Evolutionary conservation across 495 filamentous ascomycete genomes (phyloP), one percentile per base, ranked within the genome.

Genomic region (Trypethelium eluteriae): DNA sequence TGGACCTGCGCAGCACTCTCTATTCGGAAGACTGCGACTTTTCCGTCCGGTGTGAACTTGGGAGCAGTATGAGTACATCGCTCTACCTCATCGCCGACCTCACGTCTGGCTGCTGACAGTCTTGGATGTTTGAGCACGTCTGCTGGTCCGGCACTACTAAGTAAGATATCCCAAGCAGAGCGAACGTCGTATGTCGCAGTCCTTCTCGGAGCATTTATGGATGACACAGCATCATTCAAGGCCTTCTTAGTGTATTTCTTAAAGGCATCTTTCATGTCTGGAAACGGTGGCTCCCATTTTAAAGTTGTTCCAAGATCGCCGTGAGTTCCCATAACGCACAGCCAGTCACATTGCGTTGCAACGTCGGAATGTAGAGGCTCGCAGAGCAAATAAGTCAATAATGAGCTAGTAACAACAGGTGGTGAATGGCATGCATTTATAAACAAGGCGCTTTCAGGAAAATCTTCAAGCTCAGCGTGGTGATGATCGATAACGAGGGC

Each of bases 401-500:
- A 71, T 11, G 84, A 76, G 38, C 80, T 81, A 0, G 85, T 84
- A 0, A 83, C 82, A 1, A 87, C 81, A 14, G 85, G 84, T 10
- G 82, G 83, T 49, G 76, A 83, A 68, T 80, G 69, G 72, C 81
- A 83, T 2, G 84, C 84, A 9, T 79, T 83, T 34, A 84, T 79
- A 56, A 81, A 76, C 63, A 77, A 66, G 4, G 77, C 76, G 41
- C 76, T 71, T 67, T 80, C 64, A 0, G 85, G 84, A 68, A 85
- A 85, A 47, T 80, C 76, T n/a, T 78, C 76, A 36, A 77, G 77
- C 39, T 80, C 70, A 35, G 75, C 72, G 50, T 71, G 69, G 69
- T 88, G 85, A 66, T 88, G 85, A 66, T 87, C 85, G 68, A 88
- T 86, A 2, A 88, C 70, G 11, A 88, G 69, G 11, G 75, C 73